Percentiles rank a stretch among this genome's conserved stretches.
Evolutionary conservation across 768 basidiomycete genomes (phyloP).

Genomic region (Suillus subluteus): DNA sequence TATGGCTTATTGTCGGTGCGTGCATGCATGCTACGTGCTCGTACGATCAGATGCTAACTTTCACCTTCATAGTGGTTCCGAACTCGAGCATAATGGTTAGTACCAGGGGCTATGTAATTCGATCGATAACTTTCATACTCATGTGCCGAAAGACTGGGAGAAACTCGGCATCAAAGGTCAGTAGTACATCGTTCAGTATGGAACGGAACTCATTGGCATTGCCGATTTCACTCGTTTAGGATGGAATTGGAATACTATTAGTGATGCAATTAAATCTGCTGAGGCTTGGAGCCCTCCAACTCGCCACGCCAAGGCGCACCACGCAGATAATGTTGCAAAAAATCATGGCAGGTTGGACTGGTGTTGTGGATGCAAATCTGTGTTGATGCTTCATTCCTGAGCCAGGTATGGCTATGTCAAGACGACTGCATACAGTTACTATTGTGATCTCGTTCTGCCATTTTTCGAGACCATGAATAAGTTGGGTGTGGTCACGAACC

Average conservation of each 20-base stretch:
- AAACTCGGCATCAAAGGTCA: conserved; percentile 21
- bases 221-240: conserved; percentile 12
- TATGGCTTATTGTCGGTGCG: conserved; percentile 14
- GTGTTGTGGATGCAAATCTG: background rate
- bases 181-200: background rate
- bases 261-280: conserved; percentile 15
- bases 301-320: conserved; percentile 16
- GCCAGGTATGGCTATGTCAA: conserved; percentile 19
- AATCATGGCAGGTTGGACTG: conserved; percentile 20
- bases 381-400: background rate
- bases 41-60: background rate
- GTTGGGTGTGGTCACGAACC: conserved; percentile 18
- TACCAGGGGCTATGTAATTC: background rate
- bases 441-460: conserved; percentile 18
- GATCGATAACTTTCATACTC: background rate
- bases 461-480: conserved; percentile 24
- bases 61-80: conserved; percentile 14
- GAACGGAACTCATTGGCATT: background rate
- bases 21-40: background rate
- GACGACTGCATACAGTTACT: conserved; percentile 22
- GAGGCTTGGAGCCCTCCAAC: conserved; percentile 23
- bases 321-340: conserved; percentile 15
- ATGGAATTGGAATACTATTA: conserved; percentile 21
- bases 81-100: conserved; percentile 21
- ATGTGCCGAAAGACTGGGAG: conserved; percentile 12